Conservation (phyloP, 1,139 yeast species). For the Nakaseomyces bracarensis region DNA sequence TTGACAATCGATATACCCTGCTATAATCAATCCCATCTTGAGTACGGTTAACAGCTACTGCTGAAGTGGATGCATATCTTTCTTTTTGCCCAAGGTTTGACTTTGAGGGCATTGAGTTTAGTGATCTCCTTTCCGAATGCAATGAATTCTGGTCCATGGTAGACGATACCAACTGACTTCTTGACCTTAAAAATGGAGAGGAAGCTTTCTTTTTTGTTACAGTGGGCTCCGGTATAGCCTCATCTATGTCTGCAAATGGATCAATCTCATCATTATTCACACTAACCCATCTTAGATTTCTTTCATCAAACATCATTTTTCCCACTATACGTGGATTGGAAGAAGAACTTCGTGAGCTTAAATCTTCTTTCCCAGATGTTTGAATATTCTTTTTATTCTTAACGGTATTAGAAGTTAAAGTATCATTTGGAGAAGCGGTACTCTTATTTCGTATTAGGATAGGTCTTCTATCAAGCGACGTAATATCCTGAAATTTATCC, state of each 20-base stretch:
- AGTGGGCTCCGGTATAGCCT: constrained; percentile 12
- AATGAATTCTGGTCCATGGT: constrained; percentile 3
- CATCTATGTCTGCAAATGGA: constrained; percentile 35
- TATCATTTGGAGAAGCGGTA: constrained; percentile 1
- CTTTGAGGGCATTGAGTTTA: background rate
- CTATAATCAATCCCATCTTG: constrained; percentile 10
- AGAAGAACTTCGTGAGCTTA: constrained; percentile 5
- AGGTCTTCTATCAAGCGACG: constrained; percentile 20
- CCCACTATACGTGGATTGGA: constrained; percentile 32
- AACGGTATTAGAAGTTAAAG: background rate
- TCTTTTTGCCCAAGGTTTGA: background rate
- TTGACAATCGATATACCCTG: constrained; percentile 20
- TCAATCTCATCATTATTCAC: constrained; percentile 34
- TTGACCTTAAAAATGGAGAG: constrained; percentile 22
- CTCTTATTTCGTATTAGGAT: constrained; percentile 19
- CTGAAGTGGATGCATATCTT: constrained; percentile 5
- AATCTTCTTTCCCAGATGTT: background rate
- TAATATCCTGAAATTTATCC: constrained; percentile 36
- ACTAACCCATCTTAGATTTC: constrained; percentile 45
- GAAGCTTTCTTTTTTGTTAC: constrained; percentile 10
- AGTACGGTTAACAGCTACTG: constrained; percentile 10
- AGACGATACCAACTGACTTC: constrained; percentile 18
- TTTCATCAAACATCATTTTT: constrained; percentile 50
- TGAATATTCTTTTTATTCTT: constrained; percentile 5
- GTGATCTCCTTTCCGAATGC: constrained; percentile 7